Evolutionary conservation across 1,139 yeast species (phyloP).

Genomic region (Williopsis jadinii): DNA sequence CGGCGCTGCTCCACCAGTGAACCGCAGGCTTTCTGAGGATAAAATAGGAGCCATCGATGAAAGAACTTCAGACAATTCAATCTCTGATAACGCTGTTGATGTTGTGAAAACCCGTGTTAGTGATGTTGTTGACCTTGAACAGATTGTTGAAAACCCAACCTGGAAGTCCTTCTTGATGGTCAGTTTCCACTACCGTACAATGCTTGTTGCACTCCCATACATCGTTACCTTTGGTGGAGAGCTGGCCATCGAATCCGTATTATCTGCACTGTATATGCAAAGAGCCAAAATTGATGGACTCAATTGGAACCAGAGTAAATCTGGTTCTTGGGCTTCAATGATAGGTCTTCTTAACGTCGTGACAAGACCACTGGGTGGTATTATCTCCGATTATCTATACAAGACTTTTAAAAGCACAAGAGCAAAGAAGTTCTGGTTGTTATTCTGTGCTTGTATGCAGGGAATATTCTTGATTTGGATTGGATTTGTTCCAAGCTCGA

Average conservation of each 20-base stretch:
- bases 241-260: constrained; percentile 28
- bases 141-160: constrained; percentile 25
- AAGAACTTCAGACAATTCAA: constrained; percentile 3
- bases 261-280: constrained; percentile 22
- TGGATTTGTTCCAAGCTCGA: constrained; percentile 20
- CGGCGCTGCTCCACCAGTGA: not conserved
- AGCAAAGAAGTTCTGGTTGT: constrained; percentile 27
- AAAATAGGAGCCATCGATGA: constrained; percentile 6
- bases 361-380: constrained; percentile 29
- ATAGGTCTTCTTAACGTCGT: constrained; percentile 28
- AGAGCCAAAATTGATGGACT: constrained; percentile 9
- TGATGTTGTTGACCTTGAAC: constrained; percentile 18
- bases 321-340: constrained; percentile 32
- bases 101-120: constrained; percentile 11
- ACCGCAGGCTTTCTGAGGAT: constrained; percentile 1
- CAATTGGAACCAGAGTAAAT: constrained; percentile 21
- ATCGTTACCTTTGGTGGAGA: constrained; percentile 29
- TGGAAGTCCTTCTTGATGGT: constrained; percentile 15
- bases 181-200: constrained; percentile 23
- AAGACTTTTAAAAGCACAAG: constrained; percentile 19
- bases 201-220: constrained; percentile 26
- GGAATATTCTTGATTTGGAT: constrained; percentile 29
- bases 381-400: constrained; percentile 25
- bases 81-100: not conserved
- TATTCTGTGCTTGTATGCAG: constrained; percentile 25